These are phyloP conservation scores for Lathyrus tuberosus DNA, from an alignment of 306 rosid species.

Conservation along the genomic window DNA sequence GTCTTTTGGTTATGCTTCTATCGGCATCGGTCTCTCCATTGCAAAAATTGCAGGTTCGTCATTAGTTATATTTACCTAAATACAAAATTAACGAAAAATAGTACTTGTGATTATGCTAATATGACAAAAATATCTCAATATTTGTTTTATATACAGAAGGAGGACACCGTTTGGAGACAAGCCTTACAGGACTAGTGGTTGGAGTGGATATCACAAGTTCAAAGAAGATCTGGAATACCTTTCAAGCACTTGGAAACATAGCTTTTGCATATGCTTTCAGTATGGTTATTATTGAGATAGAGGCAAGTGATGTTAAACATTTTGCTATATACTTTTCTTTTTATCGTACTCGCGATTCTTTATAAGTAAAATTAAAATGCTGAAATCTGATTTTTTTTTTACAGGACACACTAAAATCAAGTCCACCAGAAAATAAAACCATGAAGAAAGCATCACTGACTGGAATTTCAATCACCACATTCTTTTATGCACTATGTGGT, in stretches of 20 bases:
- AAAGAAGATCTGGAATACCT: slow-evolving; percentile 43
- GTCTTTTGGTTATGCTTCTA: slow-evolving; percentile 50
- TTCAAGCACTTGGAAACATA: slow-evolving; percentile 51
- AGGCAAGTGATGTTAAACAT: slow-evolving; percentile 35
- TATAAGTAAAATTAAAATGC: no score
- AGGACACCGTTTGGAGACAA: slow-evolving; percentile 26
- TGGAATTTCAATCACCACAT: slow-evolving; percentile 36
- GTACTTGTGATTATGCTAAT: no score
- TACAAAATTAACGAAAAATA: no score
- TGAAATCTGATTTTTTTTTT: background rate
- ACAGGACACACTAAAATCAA: slow-evolving; percentile 55
- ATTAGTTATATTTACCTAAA: no score
- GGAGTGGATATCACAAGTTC: slow-evolving; percentile 43
- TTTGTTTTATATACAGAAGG: slow-evolving; percentile 1
- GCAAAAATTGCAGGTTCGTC: slow-evolving; percentile 50
- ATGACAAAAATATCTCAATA: no score
- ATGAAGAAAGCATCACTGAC: slow-evolving; percentile 43
- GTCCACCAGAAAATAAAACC: slow-evolving; percentile 48
- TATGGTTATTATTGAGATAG: slow-evolving; percentile 44
- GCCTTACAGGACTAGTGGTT: slow-evolving; percentile 34
- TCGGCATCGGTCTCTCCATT: slow-evolving; percentile 50
- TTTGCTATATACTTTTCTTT: no score
- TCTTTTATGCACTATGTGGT: slow-evolving; percentile 53
- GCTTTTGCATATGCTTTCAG: slow-evolving; percentile 52
- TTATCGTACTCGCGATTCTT: no score